phyloP scores from a whole-genome alignment of 2,329 filamentous ascomycete genomes.

The Verticillium klebahnii region DNA sequence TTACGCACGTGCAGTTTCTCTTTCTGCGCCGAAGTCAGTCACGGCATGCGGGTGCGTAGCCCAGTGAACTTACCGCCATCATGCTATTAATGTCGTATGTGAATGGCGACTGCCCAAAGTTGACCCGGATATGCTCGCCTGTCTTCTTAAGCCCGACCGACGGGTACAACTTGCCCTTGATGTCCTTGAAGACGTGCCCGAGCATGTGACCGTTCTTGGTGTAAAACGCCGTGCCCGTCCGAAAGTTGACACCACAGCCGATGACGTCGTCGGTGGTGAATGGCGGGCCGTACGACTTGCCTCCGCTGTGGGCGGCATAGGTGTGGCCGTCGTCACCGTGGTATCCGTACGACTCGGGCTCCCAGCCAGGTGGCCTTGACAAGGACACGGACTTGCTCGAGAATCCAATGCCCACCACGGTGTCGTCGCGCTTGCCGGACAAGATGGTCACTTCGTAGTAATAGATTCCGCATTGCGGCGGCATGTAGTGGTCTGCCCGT shows the following conservation, averaged over 20 bases:
- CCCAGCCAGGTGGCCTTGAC: slow-evolving; percentile 60
- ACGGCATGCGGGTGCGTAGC: neutral
- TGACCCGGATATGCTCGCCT: slow-evolving; percentile 57
- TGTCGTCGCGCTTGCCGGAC: slow-evolving; percentile 48
- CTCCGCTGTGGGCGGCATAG: slow-evolving; percentile 52
- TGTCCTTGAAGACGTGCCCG: slow-evolving; percentile 63
- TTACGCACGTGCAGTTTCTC: slow-evolving; percentile 40
- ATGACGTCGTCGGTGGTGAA: slow-evolving; percentile 55
- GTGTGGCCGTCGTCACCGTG: slow-evolving; percentile 64
- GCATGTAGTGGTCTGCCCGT: slow-evolving; percentile 81
- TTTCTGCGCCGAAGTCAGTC: slow-evolving; percentile 21
- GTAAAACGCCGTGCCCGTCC: slow-evolving; percentile 61
- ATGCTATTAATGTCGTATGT: slow-evolving; percentile 86
- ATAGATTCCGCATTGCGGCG: slow-evolving; percentile 85
- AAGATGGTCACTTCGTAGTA: slow-evolving; percentile 73
- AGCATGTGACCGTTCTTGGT: slow-evolving; percentile 59
- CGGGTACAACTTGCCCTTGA: slow-evolving; percentile 63
- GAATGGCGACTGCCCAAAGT: slow-evolving; percentile 73
- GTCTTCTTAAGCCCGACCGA: slow-evolving; percentile 61
- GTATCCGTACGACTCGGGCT: slow-evolving; percentile 64
- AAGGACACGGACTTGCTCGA: slow-evolving; percentile 48
- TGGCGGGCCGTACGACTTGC: slow-evolving; percentile 51
- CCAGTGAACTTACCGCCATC: slow-evolving; percentile 59
- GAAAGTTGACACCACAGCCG: slow-evolving; percentile 64
- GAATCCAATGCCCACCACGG: slow-evolving; percentile 60